Evolutionary conservation across 164 flowering plant genomes (phyloP).

Genomic region (Vitis labrusca): DNA sequence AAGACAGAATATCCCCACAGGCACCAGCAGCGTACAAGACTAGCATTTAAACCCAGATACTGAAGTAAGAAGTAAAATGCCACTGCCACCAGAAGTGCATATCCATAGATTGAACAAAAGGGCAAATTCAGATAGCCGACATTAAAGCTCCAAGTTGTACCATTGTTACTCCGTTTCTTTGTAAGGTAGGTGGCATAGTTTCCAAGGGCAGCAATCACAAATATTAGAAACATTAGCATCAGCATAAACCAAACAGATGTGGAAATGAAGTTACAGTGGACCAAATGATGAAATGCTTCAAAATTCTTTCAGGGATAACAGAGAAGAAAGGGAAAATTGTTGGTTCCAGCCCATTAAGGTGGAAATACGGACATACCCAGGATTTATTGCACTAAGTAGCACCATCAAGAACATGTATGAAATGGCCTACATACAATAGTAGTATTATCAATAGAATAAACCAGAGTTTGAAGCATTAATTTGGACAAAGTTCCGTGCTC

Average conservation of each 20-base stretch:
- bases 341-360: too few relatives aligned
- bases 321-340: too few relatives aligned
- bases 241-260: background rate
- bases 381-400: too few relatives aligned
- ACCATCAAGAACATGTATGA: too few relatives aligned
- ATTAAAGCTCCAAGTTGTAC: conserved; percentile 77
- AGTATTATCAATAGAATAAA: too few relatives aligned
- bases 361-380: too few relatives aligned
- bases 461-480: too few relatives aligned
- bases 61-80: conserved; percentile 86
- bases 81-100: conserved; percentile 72
- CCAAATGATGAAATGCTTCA: too few relatives aligned
- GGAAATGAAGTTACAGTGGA: too few relatives aligned
- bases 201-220: conserved; percentile 88
- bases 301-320: too few relatives aligned
- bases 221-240: conserved; percentile 39
- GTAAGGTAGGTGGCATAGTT: conserved; percentile 88
- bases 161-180: conserved; percentile 43
- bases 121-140: conserved; percentile 80
- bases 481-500: too few relatives aligned
- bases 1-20: conserved; percentile 99
- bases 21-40: conserved; percentile 88
- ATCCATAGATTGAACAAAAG: conserved; percentile 67
- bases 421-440: too few relatives aligned
- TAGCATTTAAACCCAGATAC: conserved; percentile 73